phyloP scores from a whole-genome alignment of 2,329 filamentous ascomycete species.

The Aureobasidium vineae region DNA sequence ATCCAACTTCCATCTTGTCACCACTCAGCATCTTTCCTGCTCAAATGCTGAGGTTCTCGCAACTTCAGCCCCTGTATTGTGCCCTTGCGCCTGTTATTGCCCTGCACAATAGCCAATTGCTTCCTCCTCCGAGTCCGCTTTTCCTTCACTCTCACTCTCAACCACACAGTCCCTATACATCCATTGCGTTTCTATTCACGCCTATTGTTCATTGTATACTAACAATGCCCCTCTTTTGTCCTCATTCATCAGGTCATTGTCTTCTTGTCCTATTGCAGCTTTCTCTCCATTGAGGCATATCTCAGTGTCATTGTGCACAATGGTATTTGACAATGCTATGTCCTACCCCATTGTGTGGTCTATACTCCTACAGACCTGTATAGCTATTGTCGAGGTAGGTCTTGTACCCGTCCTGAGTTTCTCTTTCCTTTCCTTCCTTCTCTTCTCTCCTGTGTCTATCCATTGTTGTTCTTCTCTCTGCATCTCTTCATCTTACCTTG shows the following conservation, averaged over 20 bases:
- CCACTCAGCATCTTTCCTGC: neutral
- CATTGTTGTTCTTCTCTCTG: neutral
- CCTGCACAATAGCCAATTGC: neutral
- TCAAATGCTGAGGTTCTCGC: neutral
- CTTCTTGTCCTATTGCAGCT: neutral
- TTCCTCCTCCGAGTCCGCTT: neutral
- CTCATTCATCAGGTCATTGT: neutral
- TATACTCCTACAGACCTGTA: neutral
- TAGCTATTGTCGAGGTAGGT: constrained; percentile 20
- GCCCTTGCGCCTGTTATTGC: neutral
- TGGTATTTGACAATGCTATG: neutral
- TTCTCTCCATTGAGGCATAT: neutral
- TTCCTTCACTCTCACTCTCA: neutral
- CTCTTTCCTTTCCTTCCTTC: neutral
- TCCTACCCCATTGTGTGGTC: neutral
- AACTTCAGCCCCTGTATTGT: neutral
- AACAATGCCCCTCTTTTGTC: neutral
- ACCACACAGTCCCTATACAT: neutral
- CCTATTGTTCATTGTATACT: neutral
- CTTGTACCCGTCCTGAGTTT: neutral
- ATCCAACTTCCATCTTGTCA: neutral
- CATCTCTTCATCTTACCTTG: neutral
- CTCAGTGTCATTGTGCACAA: constrained; percentile 11
- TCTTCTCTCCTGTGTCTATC: neutral
- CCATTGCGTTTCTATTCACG: neutral